Evolutionary conservation across 2,329 filamentous ascomycete genomes (phyloP).

Genomic region (Akanthomyces muscarius): DNA sequence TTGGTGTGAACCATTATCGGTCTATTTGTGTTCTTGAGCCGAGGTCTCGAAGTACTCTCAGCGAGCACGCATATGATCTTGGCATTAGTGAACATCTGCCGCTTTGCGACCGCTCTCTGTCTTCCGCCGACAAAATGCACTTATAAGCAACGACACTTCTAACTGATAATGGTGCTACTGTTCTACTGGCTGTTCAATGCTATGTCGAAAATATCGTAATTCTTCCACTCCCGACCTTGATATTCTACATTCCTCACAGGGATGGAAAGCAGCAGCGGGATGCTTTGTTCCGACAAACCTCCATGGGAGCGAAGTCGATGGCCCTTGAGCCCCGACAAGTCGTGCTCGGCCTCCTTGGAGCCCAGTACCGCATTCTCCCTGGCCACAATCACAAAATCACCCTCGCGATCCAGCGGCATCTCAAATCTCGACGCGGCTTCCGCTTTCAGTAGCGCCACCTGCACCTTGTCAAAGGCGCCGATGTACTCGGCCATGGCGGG

Average conservation of each 20-base stretch:
- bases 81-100: no score
- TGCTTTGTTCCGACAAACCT: slow-evolving; percentile 35
- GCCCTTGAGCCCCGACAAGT: slow-evolving; percentile 30
- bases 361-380: slow-evolving; percentile 36
- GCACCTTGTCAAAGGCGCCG: slow-evolving; percentile 29
- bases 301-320: slow-evolving; percentile 38
- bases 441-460: slow-evolving; percentile 28
- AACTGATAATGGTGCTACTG: background rate
- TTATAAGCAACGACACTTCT: background rate
- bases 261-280: slow-evolving; percentile 34
- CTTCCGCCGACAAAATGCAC: no score
- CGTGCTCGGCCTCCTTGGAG: slow-evolving; percentile 31
- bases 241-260: slow-evolving; percentile 18
- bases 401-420: slow-evolving; percentile 38
- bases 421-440: slow-evolving; percentile 33
- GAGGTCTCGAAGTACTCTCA: no score
- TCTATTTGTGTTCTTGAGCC: no score
- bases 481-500: slow-evolving; percentile 28
- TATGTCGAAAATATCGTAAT: slow-evolving; percentile 38
- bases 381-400: slow-evolving; percentile 37
- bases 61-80: no score
- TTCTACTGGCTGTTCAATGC: slow-evolving; percentile 28
- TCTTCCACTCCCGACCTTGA: slow-evolving; percentile 28
- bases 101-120: no score
- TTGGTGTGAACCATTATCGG: no score